Evolutionary conservation across 805 yeast species (phyloP), one percentile per base, ranked within the genome.

Genomic region (Wickerhamomyces silvicola): DNA sequence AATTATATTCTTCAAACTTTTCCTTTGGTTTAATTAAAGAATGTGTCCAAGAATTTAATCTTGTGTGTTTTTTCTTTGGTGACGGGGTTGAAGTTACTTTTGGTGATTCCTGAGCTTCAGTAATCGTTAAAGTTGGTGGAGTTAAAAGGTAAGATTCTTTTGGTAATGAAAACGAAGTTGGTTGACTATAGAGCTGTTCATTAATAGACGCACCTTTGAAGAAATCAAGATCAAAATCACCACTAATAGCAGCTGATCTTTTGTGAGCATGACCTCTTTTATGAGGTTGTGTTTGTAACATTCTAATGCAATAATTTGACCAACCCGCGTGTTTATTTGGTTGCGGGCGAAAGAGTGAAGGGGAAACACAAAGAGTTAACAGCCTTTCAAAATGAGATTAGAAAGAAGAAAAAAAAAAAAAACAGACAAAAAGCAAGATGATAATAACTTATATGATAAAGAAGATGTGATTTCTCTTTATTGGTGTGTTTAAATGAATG

Each of bases 161-260:
- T 19, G 27, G 37, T 15, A 32, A 20, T 11, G 32, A 15, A 9
- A 26, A 26, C 5, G 29, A 14, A 17, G 13, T 19, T 4, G 30
- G 22, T 3, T 7, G 19, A 7, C 12, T 18, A 24, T 17, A 22
- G 10, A 39, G 40, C 10, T 18, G 11, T 5, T 36, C 37, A 18
- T 14, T 32, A 12, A n/a, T 10, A n/a, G 29, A 18, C 12, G 32
- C 29, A 6, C 28, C 9, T 11, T 37, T 42, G 31, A 50, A 50
- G 27, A 42, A 45, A 6, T 46, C 51, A 25, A 42, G 29, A 21
- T 82, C 92, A 51, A 84, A 81, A 52, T 86, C 95, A 4, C 92
- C 92, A 7, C 92, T 81, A 6, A 86, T 79, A 0, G 95, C 95
- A 15, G 90, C 87, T 0, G 95, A 85, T 32, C 95, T 63, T 48